A percentile compares a stretch with the other conserved stretches of the same genome.
Conservation (phyloP, 1,284 basidiomycete genomes). For the Mycena citricolor region DNA sequence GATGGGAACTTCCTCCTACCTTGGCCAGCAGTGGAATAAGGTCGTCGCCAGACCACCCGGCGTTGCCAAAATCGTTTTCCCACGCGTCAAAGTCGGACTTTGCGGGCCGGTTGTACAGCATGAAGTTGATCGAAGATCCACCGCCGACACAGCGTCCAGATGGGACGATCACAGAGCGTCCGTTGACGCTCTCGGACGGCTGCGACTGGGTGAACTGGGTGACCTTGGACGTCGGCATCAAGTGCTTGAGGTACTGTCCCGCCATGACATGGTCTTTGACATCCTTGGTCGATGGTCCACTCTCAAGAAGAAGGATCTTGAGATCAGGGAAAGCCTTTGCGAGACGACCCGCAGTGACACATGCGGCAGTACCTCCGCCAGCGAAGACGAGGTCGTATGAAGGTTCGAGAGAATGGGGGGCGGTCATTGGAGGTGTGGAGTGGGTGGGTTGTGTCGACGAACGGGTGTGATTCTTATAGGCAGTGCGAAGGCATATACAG, state of each 20-base stretch:
- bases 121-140: constrained; percentile 43
- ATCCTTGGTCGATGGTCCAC: constrained; percentile 36
- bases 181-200: constrained; percentile 33
- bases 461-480: too few species aligned
- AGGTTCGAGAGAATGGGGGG: constrained; percentile 3
- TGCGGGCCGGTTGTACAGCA: constrained; percentile 40
- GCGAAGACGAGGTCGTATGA: constrained; percentile 18
- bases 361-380: constrained; percentile 16
- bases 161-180: constrained; percentile 31
- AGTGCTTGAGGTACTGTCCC: constrained; percentile 33
- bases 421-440: too few species aligned
- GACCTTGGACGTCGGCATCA: constrained; percentile 35
- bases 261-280: constrained; percentile 38
- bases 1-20: constrained; percentile 30
- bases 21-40: constrained; percentile 45
- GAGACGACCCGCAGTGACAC: constrained; percentile 13
- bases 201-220: constrained; percentile 32
- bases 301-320: constrained; percentile 31
- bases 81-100: constrained; percentile 49
- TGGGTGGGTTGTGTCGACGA: too few species aligned
- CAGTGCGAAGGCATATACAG: too few species aligned
- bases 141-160: constrained; percentile 43
- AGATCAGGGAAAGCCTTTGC: constrained; percentile 14
- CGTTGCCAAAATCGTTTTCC: constrained; percentile 40
- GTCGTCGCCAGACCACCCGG: constrained; percentile 43